Percentiles rank a stretch among this genome's conserved stretches.
phyloP scores from a whole-genome alignment of 768 basidiomycete genomes.

The Tricholoma flavovirens region DNA sequence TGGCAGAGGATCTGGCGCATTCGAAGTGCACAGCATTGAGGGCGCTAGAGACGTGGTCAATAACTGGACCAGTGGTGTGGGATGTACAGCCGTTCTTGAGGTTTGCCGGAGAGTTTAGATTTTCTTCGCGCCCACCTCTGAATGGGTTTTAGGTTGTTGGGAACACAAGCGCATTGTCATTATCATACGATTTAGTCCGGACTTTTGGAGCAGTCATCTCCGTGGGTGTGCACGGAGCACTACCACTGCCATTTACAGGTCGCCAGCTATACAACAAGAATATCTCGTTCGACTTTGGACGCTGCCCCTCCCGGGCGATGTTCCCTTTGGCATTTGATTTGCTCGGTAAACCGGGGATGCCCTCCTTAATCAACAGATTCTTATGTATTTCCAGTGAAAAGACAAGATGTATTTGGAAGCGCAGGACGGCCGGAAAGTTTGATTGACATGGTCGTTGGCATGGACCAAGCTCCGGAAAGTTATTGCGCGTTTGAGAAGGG shows the following conservation, averaged over 20 bases:
- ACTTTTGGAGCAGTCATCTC: slow-evolving; percentile 73
- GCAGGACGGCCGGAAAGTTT: slow-evolving; percentile 57
- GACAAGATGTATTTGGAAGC: slow-evolving; percentile 71
- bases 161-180: slow-evolving; percentile 52
- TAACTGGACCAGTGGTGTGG: slow-evolving; percentile 50
- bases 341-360: slow-evolving; percentile 35
- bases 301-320: slow-evolving; percentile 76
- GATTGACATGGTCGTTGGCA: slow-evolving; percentile 60
- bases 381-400: slow-evolving; percentile 35
- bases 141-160: slow-evolving; percentile 58
- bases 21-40: slow-evolving; percentile 46
- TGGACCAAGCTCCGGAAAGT: slow-evolving; percentile 49
- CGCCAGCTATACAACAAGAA: slow-evolving; percentile 69
- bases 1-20: slow-evolving; percentile 41
- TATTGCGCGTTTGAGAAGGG: slow-evolving; percentile 71
- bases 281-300: slow-evolving; percentile 73
- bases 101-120: slow-evolving; percentile 25
- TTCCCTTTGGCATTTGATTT: slow-evolving; percentile 67
- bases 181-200: slow-evolving; percentile 66
- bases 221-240: slow-evolving; percentile 64
- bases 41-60: slow-evolving; percentile 44
- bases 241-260: slow-evolving; percentile 50
- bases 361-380: background rate
- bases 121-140: background rate
- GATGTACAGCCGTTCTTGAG: slow-evolving; percentile 65